Evolutionary conservation across 2,329 filamentous ascomycete species (phyloP).

Genomic region (Microsporum audouinii): DNA sequence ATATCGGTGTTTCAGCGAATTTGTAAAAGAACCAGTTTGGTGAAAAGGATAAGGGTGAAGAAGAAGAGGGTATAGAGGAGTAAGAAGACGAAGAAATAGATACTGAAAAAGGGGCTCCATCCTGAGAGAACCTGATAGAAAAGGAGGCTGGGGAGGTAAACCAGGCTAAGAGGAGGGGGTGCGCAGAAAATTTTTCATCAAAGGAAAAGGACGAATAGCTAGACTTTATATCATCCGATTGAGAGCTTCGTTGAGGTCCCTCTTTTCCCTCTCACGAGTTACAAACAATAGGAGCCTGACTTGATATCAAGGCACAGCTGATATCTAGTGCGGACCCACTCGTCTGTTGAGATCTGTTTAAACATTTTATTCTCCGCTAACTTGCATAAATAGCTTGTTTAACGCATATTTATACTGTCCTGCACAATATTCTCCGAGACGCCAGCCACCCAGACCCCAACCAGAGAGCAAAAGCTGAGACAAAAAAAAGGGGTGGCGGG

Average conservation of each 20-base stretch:
- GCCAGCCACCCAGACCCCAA: background rate
- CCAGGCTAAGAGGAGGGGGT: background rate
- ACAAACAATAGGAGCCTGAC: background rate
- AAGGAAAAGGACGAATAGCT: background rate
- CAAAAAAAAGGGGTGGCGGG: background rate
- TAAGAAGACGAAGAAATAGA: background rate
- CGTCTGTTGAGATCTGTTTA: background rate
- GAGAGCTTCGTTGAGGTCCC: background rate
- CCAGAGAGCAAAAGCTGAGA: background rate
- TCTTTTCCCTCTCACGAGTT: background rate
- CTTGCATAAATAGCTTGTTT: background rate
- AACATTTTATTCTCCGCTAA: background rate
- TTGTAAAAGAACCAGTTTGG: background rate
- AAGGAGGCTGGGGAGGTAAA: background rate
- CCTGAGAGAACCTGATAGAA: background rate
- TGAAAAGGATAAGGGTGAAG: background rate
- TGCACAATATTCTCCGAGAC: background rate
- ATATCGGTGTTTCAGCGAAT: background rate
- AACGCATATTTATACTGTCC: background rate
- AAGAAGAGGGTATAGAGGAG: background rate
- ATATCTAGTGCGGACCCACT: background rate
- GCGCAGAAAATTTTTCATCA: background rate
- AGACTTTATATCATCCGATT: slow-evolving; percentile 1
- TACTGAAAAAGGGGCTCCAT: background rate
- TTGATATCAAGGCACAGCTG: background rate